phyloP scores from a whole-genome alignment of 371 early-diverging fungal genomes.

The Mortierella polycephala region DNA sequence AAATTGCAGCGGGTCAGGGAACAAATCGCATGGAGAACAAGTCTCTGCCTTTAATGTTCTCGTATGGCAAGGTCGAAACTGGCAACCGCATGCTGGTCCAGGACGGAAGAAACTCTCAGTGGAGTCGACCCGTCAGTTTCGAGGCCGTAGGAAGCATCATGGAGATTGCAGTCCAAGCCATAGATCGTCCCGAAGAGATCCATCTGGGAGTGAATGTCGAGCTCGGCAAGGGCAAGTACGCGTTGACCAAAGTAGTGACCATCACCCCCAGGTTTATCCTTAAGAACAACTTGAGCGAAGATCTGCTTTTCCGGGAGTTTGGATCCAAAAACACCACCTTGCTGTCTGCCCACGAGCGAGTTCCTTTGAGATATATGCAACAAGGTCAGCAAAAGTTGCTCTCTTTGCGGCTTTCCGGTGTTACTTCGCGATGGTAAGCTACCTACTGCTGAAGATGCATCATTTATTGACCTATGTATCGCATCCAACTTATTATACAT shows the following conservation, averaged over 20 bases:
- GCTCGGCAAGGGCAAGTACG: slow-evolving; percentile 77
- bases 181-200: slow-evolving; percentile 65
- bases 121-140: slow-evolving; percentile 95
- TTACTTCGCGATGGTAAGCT: slow-evolving; percentile 80
- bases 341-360: slow-evolving; percentile 68
- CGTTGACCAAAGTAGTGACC: slow-evolving; percentile 85
- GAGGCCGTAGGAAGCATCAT: slow-evolving; percentile 93
- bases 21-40: slow-evolving; percentile 51
- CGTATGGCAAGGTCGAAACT: slow-evolving; percentile 86
- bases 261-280: slow-evolving; percentile 93
- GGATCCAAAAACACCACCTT: slow-evolving; percentile 64
- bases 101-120: slow-evolving; percentile 78
- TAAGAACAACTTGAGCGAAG: slow-evolving; percentile 80
- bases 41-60: slow-evolving; percentile 92
- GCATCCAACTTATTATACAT: background rate
- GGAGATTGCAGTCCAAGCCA: slow-evolving; percentile 77
- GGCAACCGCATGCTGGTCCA: slow-evolving; percentile 86
- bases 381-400: slow-evolving; percentile 73
- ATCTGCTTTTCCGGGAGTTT: slow-evolving; percentile 81
- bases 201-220: slow-evolving; percentile 89
- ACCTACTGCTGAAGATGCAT: background rate
- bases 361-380: slow-evolving; percentile 78
- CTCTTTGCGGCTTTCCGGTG: slow-evolving; percentile 75
- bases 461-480: background rate
- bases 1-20: slow-evolving; percentile 77